Evolutionary conservation across 192 early-diverging fungal species (phyloP).

Genomic region (Backusella macrospora): DNA sequence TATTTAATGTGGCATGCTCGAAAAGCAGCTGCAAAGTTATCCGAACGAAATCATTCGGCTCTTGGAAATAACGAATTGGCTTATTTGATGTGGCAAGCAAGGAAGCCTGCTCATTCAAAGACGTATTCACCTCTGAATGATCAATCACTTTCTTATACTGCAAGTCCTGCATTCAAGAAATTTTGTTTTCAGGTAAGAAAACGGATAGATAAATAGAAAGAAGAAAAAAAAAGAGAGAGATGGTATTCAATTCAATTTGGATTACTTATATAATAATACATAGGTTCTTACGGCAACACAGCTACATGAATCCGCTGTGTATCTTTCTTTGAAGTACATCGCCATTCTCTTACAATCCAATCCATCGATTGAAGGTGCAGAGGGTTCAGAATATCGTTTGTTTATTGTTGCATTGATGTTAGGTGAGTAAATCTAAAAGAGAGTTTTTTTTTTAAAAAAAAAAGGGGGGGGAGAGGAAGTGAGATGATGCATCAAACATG

Average conservation of each 20-base stretch:
- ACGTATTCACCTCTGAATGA: conserved; percentile 22
- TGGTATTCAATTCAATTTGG: not conserved
- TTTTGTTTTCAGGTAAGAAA: conserved; percentile 43
- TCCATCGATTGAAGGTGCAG: conserved; percentile 49
- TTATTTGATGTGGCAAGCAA: conserved; percentile 21
- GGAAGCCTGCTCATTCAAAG: conserved; percentile 3
- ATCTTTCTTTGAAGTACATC: conserved; percentile 55
- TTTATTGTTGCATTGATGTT: conserved; percentile 59
- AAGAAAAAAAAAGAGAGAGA: not conserved
- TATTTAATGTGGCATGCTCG: conserved; percentile 55
- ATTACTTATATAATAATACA: not conserved
- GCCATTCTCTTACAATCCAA: conserved; percentile 47
- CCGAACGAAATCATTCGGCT: conserved; percentile 9
- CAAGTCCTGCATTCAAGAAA: conserved; percentile 44
- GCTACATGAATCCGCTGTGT: conserved; percentile 51
- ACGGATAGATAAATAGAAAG: not conserved
- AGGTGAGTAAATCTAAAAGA: conserved; percentile 25
- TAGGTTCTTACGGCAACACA: conserved; percentile 56
- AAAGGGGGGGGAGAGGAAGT: not conserved
- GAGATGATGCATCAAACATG: not conserved
- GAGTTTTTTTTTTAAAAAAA: not conserved
- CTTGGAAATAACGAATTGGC: conserved; percentile 16
- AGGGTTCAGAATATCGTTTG: conserved; percentile 59
- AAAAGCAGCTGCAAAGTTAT: conserved; percentile 17
- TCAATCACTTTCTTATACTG: conserved; percentile 15